Conservation (phyloP, 441 rosid genomes). For the Arabidopsis lyrata region DNA sequence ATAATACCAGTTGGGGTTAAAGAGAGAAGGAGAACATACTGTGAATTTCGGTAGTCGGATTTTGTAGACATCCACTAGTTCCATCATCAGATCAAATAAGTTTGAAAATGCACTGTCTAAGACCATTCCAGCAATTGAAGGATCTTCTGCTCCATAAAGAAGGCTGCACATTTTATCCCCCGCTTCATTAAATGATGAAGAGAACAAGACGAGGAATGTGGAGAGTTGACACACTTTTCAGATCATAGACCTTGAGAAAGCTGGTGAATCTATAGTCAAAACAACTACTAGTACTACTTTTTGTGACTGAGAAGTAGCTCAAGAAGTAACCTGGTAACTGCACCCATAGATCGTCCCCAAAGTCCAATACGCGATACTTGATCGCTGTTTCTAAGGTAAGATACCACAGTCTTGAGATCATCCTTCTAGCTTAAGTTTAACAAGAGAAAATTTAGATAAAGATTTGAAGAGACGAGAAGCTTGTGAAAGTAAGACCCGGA, state of each 20-base stretch:
- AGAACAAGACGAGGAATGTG: slow-evolving; percentile 13
- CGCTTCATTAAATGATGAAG: slow-evolving; percentile 31
- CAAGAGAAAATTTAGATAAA: slow-evolving; percentile 33
- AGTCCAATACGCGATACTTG: slow-evolving; percentile 85
- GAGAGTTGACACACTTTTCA: slow-evolving; percentile 23
- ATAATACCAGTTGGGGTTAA: neutral
- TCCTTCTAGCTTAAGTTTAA: slow-evolving; percentile 62
- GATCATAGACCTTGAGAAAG: slow-evolving; percentile 26
- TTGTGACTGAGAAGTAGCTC: slow-evolving; percentile 24
- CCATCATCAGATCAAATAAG: slow-evolving; percentile 96
- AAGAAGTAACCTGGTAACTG: slow-evolving; percentile 84
- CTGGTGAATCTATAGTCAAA: slow-evolving; percentile 20
- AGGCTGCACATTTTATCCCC: slow-evolving; percentile 62
- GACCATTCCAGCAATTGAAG: slow-evolving; percentile 97
- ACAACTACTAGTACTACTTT: slow-evolving; percentile 21
- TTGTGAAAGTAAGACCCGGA: slow-evolving; percentile 30
- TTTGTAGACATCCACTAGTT: slow-evolving; percentile 93
- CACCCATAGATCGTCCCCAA: slow-evolving; percentile 99
- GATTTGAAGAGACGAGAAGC: slow-evolving; percentile 17
- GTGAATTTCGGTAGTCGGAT: slow-evolving; percentile 96
- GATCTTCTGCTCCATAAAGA: slow-evolving; percentile 97
- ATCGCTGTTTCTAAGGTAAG: slow-evolving; percentile 77
- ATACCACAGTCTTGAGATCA: slow-evolving; percentile 86
- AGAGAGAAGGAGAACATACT: slow-evolving; percentile 49
- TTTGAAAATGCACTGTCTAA: slow-evolving; percentile 96